Conservation (phyloP, 2,329 filamentous ascomycete genomes). For the Ustilaginoidea virens region DNA sequence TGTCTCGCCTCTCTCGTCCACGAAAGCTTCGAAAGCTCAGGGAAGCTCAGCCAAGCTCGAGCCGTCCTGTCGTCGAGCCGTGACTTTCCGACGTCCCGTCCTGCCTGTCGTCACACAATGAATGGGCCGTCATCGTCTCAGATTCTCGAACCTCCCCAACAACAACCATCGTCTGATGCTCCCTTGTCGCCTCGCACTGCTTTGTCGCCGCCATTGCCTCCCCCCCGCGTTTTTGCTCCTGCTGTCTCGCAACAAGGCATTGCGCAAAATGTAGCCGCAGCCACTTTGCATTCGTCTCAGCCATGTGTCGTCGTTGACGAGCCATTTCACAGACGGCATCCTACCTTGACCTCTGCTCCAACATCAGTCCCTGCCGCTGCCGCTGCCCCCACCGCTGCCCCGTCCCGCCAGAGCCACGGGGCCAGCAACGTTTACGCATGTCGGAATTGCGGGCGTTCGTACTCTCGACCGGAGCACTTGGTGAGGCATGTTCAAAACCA, state of each 20-base stretch:
- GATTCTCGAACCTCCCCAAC: conserved; percentile 16
- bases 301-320: too few species aligned
- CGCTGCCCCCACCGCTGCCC: conserved; percentile 1
- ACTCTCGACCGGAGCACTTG: conserved; percentile 38
- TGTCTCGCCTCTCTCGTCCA: too few species aligned
- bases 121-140: conserved; percentile 16
- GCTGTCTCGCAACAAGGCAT: too few species aligned
- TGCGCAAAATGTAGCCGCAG: too few species aligned
- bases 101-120: conserved; percentile 11
- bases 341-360: not conserved
- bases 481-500: conserved; percentile 36
- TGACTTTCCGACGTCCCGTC: not conserved
- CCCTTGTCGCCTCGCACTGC: not conserved
- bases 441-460: conserved; percentile 33
- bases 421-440: conserved; percentile 29
- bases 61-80: not conserved
- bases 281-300: too few species aligned
- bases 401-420: conserved; percentile 9
- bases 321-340: too few species aligned
- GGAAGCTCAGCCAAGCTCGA: too few species aligned
- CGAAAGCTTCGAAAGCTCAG: too few species aligned
- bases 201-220: not conserved
- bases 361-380: conserved; percentile 1
- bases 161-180: conserved; percentile 5
- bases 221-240: conserved; percentile 1